Evolutionary conservation across 352 stramenopile genomes (phyloP), one percentile per base, ranked within the genome.

Genomic region (Globisporangium abappressorium): DNA sequence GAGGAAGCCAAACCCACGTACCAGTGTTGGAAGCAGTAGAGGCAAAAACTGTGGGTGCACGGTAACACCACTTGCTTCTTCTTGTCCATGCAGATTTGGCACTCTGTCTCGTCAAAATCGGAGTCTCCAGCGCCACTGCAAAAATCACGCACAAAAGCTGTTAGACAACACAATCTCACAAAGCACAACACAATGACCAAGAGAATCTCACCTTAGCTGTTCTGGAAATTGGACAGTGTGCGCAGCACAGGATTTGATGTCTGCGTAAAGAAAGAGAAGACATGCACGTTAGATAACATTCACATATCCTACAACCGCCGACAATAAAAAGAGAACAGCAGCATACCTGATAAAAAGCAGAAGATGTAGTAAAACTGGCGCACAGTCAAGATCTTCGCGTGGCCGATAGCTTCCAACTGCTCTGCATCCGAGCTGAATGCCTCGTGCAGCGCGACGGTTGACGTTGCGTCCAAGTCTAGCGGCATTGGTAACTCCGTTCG

Each of bases 1-100:
- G 30, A 33, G 30, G 30, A 14, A 56, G 11, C 24, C 22, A 56
- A 28, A 18, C 9, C 3, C 5, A 70, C 70, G 22, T 68, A 84
- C 78, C 85, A 93, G 59, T 91, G 82, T 69, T 91, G 82, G 65
- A 92, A 92, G 64, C 85, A 93, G 56, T 76, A 77, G 11, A 92
- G 71, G 60, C 85, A 93, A 69, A 93, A 93, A 66, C 85, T 93
- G 68, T 93, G 85, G 1, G 80, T 75, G 70, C 85, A 93, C 0
- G 84, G 82, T 66, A 93, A 56, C 18, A 79, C 84, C 14, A 93
- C 81, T 70, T 93, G 81, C 72, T 92, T 93, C 66, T 90, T 74
- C 72, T 90, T 90, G 74, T 93, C 85, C 85, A 93, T 93, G 71
- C 85, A 93, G 53, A 93, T 93, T 66, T 92, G 82, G 54, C 85